These are phyloP conservation scores for Aspergillus intermedius DNA, from an alignment of 2,329 filamentous ascomycete genomes.

Conservation along the genomic window DNA sequence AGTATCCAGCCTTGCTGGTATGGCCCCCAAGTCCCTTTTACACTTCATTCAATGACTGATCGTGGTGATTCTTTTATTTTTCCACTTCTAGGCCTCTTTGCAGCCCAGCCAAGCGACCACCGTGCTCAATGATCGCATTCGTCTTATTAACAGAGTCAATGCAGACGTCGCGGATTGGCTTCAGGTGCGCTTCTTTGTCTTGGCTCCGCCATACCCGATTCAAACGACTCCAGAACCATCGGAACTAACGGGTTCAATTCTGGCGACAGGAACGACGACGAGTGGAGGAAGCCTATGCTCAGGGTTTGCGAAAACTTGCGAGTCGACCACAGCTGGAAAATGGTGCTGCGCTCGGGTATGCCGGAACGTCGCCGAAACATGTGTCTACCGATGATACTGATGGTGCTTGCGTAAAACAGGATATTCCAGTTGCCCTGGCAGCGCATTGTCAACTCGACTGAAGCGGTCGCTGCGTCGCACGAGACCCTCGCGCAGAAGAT, in stretches of 20 bases:
- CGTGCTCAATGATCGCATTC: conserved; percentile 78
- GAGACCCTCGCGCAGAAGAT: conserved; percentile 72
- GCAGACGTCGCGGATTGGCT: conserved; percentile 93
- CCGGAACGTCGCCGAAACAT: conserved; percentile 8
- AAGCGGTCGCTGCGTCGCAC: conserved; percentile 77
- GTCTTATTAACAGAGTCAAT: conserved; percentile 80
- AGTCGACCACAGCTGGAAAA: conserved; percentile 67
- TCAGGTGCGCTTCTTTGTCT: conserved; percentile 56
- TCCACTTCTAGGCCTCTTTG: conserved; percentile 59
- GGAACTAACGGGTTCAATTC: conserved; percentile 8
- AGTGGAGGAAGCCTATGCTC: conserved; percentile 84
- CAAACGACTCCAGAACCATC: conserved; percentile 3
- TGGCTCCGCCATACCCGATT: conserved; percentile 7
- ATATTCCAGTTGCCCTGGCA: conserved; percentile 89
- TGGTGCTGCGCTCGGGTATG: conserved; percentile 79
- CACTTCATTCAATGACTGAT: conserved; percentile 1
- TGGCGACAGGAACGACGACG: conserved; percentile 72
- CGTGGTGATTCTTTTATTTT: conserved; percentile 2
- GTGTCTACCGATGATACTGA: conserved; percentile 8
- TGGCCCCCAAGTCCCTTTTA: conserved; percentile 30
- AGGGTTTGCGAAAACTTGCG: conserved; percentile 72
- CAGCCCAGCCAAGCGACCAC: conserved; percentile 75
- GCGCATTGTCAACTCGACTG: conserved; percentile 72
- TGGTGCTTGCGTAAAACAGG: conserved; percentile 42
- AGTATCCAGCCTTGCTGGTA: conserved; percentile 94